A percentile compares a stretch with the other conserved stretches of the same genome.
These are phyloP conservation scores for Candida dubliniensis DNA, from an alignment of 1,139 yeast species.

Conservation along the genomic window DNA sequence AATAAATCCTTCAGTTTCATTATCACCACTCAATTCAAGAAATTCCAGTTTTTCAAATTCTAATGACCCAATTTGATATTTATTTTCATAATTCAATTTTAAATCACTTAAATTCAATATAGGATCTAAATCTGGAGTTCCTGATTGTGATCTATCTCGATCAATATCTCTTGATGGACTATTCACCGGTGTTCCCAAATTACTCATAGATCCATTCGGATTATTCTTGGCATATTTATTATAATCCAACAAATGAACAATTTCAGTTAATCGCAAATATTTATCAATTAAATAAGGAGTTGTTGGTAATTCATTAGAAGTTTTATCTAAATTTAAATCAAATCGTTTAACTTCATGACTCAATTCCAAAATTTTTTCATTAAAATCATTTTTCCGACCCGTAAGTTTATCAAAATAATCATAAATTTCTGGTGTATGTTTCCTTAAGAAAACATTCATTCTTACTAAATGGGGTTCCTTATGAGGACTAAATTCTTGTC, in stretches of 20 bases:
- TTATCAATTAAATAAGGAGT: slow-evolving; percentile 71
- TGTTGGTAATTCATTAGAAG: slow-evolving; percentile 60
- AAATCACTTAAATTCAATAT: slow-evolving; percentile 9
- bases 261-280: slow-evolving; percentile 59
- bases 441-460: slow-evolving; percentile 66
- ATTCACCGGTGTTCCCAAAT: slow-evolving; percentile 6
- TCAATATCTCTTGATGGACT: slow-evolving; percentile 4
- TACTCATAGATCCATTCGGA: neutral
- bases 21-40: slow-evolving; percentile 46
- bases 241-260: slow-evolving; percentile 45
- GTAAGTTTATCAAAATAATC: slow-evolving; percentile 76
- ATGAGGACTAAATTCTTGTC: slow-evolving; percentile 66
- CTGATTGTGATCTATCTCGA: neutral
- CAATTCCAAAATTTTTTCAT: slow-evolving; percentile 55
- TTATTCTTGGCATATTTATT: slow-evolving; percentile 7
- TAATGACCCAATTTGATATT: slow-evolving; percentile 55
- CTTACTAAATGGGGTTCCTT: slow-evolving; percentile 80
- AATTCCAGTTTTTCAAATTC: slow-evolving; percentile 55
- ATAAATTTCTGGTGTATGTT: slow-evolving; percentile 56
- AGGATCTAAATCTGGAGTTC: slow-evolving; percentile 8
- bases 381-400: slow-evolving; percentile 65
- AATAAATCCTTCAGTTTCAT: slow-evolving; percentile 52
- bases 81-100: slow-evolving; percentile 19
- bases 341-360: slow-evolving; percentile 57
- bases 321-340: slow-evolving; percentile 46